A percentile compares a stretch with the other conserved stretches of the same genome.
Conservation (phyloP, 2,329 filamentous ascomycete genomes). For the Myriosclerotinia scirpicola region DNA sequence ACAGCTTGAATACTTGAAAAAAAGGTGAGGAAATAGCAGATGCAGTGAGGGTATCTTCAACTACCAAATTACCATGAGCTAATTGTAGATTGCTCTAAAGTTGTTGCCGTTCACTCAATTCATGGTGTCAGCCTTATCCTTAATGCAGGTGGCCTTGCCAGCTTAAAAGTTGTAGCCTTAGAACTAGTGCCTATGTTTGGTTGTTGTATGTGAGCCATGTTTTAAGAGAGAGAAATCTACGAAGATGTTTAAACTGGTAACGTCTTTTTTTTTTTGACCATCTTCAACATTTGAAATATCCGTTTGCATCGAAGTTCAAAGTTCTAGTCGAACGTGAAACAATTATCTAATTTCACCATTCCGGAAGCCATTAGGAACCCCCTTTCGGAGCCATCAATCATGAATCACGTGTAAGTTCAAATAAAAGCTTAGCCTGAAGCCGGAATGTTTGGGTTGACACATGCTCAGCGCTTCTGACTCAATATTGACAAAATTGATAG, state of each 20-base stretch:
- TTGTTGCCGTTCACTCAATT: constrained; percentile 16
- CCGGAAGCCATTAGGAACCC: constrained; percentile 10
- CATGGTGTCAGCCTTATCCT: constrained; percentile 22
- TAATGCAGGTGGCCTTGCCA: constrained; percentile 14
- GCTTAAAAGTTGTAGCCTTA: constrained; percentile 19
- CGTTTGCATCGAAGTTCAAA: constrained; percentile 13
- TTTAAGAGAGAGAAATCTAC: constrained; percentile 16
- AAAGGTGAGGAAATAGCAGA: background rate
- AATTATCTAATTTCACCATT: constrained; percentile 9
- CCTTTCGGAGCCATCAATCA: constrained; percentile 9
- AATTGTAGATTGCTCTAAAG: constrained; percentile 1
- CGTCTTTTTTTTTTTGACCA: background rate
- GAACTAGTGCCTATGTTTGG: constrained; percentile 11
- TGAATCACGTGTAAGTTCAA: constrained; percentile 2
- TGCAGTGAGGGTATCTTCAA: background rate
- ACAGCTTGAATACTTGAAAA: background rate
- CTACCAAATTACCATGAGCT: constrained; percentile 8
- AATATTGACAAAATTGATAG: constrained; percentile 4
- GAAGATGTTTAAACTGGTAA: background rate
- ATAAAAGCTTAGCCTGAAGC: constrained; percentile 1
- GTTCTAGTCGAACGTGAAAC: background rate
- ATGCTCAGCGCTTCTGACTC: constrained; percentile 18
- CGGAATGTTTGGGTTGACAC: constrained; percentile 15
- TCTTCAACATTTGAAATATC: background rate
- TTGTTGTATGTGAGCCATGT: constrained; percentile 1